Evolutionary conservation across 768 basidiomycete genomes (phyloP).

Genomic region (Rhodocollybia butyracea): DNA sequence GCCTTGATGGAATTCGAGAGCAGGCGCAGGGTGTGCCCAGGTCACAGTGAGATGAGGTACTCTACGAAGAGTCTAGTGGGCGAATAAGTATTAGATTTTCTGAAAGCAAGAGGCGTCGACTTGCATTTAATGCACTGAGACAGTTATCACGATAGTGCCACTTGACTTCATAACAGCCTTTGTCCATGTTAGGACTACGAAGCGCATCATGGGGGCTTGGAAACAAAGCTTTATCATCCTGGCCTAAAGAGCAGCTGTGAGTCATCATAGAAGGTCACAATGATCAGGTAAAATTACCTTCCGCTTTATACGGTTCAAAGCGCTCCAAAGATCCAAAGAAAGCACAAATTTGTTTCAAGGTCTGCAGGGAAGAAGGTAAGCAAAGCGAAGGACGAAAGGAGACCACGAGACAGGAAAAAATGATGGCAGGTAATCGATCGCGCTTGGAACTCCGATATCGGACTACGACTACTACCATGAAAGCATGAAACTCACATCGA

Average conservation of each 20-base stretch:
- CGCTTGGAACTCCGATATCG: background rate
- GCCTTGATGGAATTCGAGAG: slow-evolving; percentile 8
- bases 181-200: slow-evolving; percentile 54
- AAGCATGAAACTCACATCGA: slow-evolving; percentile 38
- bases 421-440: too few relatives aligned
- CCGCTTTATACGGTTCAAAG: slow-evolving; percentile 34
- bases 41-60: slow-evolving; percentile 73
- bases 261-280: too few relatives aligned
- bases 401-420: slow-evolving; percentile 1
- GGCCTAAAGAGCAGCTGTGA: background rate
- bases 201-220: slow-evolving; percentile 57
- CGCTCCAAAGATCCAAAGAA: slow-evolving; percentile 67
- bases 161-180: slow-evolving; percentile 71
- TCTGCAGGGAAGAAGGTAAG: slow-evolving; percentile 28
- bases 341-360: slow-evolving; percentile 45
- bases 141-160: slow-evolving; percentile 78
- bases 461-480: background rate
- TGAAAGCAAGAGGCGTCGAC: slow-evolving; percentile 10
- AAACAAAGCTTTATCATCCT: background rate
- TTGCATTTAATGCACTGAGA: slow-evolving; percentile 67
- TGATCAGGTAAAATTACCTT: slow-evolving; percentile 13
- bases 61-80: slow-evolving; percentile 59
- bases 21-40: slow-evolving; percentile 61
- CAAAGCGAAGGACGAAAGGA: background rate
- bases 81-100: background rate